Evolutionary conservation across 2,329 filamentous ascomycete genomes (phyloP), one percentile per base, ranked within the genome.

Genomic region (Sporothrix variecibatus): DNA sequence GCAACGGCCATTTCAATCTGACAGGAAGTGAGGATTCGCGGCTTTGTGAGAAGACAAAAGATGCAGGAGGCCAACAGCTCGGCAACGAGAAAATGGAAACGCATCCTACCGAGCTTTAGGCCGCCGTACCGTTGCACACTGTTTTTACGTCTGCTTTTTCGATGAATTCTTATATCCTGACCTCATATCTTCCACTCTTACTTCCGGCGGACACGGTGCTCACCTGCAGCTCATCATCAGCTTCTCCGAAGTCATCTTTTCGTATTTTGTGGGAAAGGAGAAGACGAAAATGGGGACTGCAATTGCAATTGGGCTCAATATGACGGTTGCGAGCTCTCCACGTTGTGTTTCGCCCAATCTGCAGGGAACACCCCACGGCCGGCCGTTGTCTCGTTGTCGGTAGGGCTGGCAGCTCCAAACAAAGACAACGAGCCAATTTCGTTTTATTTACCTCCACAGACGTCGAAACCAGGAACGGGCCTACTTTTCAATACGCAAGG

Each of bases 271-370:
- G 34, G 51, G 8, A 9, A 20, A 7, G 11, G 1, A 26, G 20
- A 65, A 4, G 8, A 7, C 9, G 9, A 53, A 26, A 56, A 15
- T 12, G n/a, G 28, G 51, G n/a, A 11, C n/a, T 43, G 60, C 34
- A 6, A 34, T 34, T 34, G 34, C 34, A 34, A 43, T 65, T 43
- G 60, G 60, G n/a, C 60, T 26, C 34, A 38, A 26, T 17, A 65
- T 34, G 60, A 38, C 38, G 34, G 20, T n/a, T 43, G 8, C 38
- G 5, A 46, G 23, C 15, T 40, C 26, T 56, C n/a, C 12, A 56
- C 26, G 51, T 65, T 40, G n/a, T 43, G 62, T 46, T 46, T 67
- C 62, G 62, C 62, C 62, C 58, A 38, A 46, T 28, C 51, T 23
- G 20, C 23, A 56, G 9, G 4, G 28, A 38, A 43, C 62, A 46